Conservation (phyloP, 176 grass and related monocot species). For the Oryza glaberrima region DNA sequence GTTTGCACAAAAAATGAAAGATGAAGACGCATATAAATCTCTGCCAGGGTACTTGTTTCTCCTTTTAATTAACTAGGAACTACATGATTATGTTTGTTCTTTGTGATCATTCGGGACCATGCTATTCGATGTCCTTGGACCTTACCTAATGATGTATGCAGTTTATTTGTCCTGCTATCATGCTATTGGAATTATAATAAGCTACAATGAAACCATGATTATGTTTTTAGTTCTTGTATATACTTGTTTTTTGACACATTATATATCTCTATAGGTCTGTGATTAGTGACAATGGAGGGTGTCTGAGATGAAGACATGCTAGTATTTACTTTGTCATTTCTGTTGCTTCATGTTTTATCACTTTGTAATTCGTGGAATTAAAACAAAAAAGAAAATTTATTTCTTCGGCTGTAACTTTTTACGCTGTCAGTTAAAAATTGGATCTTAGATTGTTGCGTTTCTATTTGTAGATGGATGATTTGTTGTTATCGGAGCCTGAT, state of each 20-base stretch:
- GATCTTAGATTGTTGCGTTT: constrained; percentile 61
- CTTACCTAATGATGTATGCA: constrained; percentile 7
- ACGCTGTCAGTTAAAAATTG: constrained; percentile 27
- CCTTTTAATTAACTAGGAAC: neutral
- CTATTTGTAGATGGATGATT: constrained; percentile 95
- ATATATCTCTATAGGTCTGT: constrained; percentile 73
- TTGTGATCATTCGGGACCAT: neutral
- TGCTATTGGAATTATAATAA: constrained; percentile 14
- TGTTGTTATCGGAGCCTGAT: constrained; percentile 49
- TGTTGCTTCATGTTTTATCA: constrained; percentile 18
- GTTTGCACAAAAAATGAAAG: neutral
- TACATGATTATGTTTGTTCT: neutral
- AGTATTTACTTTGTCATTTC: constrained; percentile 32
- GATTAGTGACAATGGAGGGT: constrained; percentile 64
- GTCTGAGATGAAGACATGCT: constrained; percentile 57
- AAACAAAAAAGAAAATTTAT: neutral
- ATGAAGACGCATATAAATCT: constrained; percentile 25
- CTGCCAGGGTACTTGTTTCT: neutral
- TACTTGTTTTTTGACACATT: constrained; percentile 52
- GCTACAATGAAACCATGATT: neutral
- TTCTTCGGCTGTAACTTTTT: constrained; percentile 36
- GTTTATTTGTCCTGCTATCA: neutral
- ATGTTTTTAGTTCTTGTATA: constrained; percentile 11
- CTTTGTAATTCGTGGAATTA: constrained; percentile 23
- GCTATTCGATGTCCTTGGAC: neutral